Base-by-base conservation (phyloP, 805 yeast species). In the Candida suzukii region DNA sequence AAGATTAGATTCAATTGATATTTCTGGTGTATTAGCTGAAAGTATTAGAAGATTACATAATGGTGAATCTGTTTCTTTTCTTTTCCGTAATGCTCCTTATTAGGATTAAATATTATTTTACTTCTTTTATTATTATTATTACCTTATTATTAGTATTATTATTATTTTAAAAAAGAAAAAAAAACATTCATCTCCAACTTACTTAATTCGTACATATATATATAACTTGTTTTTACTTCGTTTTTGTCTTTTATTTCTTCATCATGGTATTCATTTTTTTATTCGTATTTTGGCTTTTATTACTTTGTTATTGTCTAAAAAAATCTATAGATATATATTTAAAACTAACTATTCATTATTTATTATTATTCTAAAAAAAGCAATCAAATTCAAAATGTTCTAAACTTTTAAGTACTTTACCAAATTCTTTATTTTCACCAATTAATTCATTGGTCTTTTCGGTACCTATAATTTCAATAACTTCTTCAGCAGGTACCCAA, bases 401-500 rank as follows among this genome's bases (percentile, higher is more conserved):
- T 38, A 87, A 63, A 8, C 78, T 66, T 3, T 52, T 51, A 37
- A 84, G 53, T 10, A 82, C 58, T 49, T 75, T 79, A 27, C 90
- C 95, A 38, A 70, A 64, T 37, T 65, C 70, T 13, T 52, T 49
- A 16, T 54, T 42, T 35, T 39, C 42, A 3, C 75, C 79, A 40
- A 86, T 59, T 19, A 60, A 36, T 18, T 74, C 66, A 6, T 64
- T 65, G 9, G 70, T 54, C 47, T 78, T 49, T 34, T 72, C 70
- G 9, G 78, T 76, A 14, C 63, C 56, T 47, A 85, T 61, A 8
- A 75, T 73, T 17, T 68, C 65, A 27, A 74, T 54, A 0, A 95
- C 95, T 43, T 84, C 76, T 21, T 72, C 71, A 60, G 91, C 91
- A 10, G 99, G 98, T 13, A 90, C 83, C 99, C 98, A 93, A 37